Percentiles rank a stretch among this genome's conserved stretches.
Evolutionary conservation across 805 yeast species (phyloP).

Genomic region (Teunomyces funiuensis): DNA sequence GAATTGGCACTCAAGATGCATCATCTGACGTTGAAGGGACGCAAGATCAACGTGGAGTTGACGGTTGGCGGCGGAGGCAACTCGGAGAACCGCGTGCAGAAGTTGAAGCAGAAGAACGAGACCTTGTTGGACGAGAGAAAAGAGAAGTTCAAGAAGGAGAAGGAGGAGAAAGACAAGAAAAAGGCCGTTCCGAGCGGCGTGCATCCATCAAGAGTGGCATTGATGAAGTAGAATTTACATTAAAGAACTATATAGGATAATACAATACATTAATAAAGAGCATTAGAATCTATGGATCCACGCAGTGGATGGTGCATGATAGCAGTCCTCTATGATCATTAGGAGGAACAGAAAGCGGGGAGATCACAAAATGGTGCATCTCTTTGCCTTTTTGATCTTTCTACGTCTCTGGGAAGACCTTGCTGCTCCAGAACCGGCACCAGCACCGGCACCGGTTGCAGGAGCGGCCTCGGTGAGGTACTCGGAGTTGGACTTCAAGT

Average conservation of each 20-base stretch:
- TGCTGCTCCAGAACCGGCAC: slow-evolving; percentile 7
- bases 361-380: slow-evolving; percentile 36
- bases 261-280: slow-evolving; percentile 3
- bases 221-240: slow-evolving; percentile 28
- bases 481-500: slow-evolving; percentile 13
- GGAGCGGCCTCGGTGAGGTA: slow-evolving; percentile 14
- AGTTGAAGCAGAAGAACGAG: slow-evolving; percentile 77
- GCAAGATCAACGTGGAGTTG: slow-evolving; percentile 91
- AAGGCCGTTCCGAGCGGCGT: slow-evolving; percentile 28
- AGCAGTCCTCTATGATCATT: no score
- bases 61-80: slow-evolving; percentile 99
- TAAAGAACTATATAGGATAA: slow-evolving; percentile 6
- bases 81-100: slow-evolving; percentile 59
- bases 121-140: slow-evolving; percentile 70
- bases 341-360: not conserved
- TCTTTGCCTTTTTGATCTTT: slow-evolving; percentile 31
- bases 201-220: slow-evolving; percentile 69
- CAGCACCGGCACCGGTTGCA: slow-evolving; percentile 14
- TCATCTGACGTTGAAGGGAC: slow-evolving; percentile 62
- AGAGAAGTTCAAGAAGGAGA: slow-evolving; percentile 52
- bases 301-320: slow-evolving; percentile 3
- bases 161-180: slow-evolving; percentile 36
- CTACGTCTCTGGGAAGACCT: slow-evolving; percentile 19
- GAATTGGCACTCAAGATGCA: slow-evolving; percentile 84
- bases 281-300: slow-evolving; percentile 1